Percentiles rank a stretch among this genome's conserved stretches.
Conservation (phyloP, 257 asterid genomes). For the Nicotiana benthamiana region DNA sequence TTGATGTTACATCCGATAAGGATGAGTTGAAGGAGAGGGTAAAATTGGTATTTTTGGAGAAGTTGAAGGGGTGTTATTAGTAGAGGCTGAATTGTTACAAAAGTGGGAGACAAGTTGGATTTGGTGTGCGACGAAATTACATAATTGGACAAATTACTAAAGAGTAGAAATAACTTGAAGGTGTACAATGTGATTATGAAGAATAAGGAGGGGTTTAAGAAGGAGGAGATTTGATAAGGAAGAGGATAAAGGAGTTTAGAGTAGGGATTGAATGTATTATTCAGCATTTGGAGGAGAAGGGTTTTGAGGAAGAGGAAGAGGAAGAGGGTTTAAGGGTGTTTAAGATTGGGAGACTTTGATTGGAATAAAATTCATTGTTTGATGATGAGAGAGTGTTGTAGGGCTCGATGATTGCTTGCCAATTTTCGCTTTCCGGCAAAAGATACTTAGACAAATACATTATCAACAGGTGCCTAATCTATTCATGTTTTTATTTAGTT, state of each 20-base stretch:
- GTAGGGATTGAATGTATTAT: constrained; percentile 40
- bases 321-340: constrained; percentile 20
- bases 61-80: constrained; percentile 35
- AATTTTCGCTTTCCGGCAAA: constrained; percentile 44
- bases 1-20: constrained; percentile 57
- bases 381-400: constrained; percentile 66
- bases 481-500: neutral
- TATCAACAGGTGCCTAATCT: constrained; percentile 46
- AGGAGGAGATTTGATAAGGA: constrained; percentile 41
- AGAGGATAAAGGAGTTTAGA: constrained; percentile 57
- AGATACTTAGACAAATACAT: constrained; percentile 45
- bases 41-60: constrained; percentile 37
- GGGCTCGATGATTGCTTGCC: constrained; percentile 93
- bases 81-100: constrained; percentile 35
- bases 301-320: neutral
- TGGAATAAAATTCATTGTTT: constrained; percentile 56
- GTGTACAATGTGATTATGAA: constrained; percentile 13
- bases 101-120: constrained; percentile 41
- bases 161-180: neutral
- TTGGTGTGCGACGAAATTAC: constrained; percentile 23
- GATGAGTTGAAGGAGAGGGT: constrained; percentile 45
- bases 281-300: constrained; percentile 40
- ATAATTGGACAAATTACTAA: constrained; percentile 3
- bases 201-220: constrained; percentile 35
- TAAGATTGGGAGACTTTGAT: constrained; percentile 31